These are phyloP conservation scores for Ilex aquifolium DNA, from an alignment of 257 asterid species.

Conservation along the genomic window DNA sequence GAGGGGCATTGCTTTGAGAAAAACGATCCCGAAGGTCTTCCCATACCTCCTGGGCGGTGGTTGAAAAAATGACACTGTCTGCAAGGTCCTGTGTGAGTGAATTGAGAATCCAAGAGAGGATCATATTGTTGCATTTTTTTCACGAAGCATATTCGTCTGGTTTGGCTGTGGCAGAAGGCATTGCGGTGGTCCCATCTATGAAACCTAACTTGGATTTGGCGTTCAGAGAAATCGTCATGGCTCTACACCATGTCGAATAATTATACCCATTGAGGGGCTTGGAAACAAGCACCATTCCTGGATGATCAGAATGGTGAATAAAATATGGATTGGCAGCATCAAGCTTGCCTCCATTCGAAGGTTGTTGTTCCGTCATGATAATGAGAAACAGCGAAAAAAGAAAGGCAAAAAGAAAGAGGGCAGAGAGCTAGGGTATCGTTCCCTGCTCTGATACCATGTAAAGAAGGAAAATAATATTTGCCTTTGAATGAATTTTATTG, in stretches of 20 bases:
- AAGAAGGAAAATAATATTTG: not conserved
- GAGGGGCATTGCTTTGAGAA: not conserved
- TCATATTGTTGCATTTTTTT: not conserved
- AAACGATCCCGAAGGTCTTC: not conserved
- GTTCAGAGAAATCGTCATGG: not conserved
- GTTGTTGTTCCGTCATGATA: not conserved
- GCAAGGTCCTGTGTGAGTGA: not conserved
- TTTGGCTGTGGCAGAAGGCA: not conserved
- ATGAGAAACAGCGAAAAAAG: not conserved
- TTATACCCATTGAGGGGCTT: conserved; percentile 1
- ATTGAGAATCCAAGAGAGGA: not conserved
- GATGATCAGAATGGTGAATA: not conserved
- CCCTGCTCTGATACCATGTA: not conserved
- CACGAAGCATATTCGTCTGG: not conserved
- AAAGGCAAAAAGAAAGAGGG: not conserved
- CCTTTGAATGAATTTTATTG: not conserved
- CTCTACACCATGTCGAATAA: not conserved
- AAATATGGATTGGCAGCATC: not conserved
- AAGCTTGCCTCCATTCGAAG: not conserved
- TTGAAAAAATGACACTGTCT: no score
- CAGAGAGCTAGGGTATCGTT: not conserved
- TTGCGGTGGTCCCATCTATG: not conserved
- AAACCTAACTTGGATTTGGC: conserved; percentile 1
- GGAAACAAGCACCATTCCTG: no score
- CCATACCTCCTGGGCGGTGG: not conserved